Base-by-base conservation (phyloP, 768 basidiomycete genomes). In the Thelephora aurantiotincta region DNA sequence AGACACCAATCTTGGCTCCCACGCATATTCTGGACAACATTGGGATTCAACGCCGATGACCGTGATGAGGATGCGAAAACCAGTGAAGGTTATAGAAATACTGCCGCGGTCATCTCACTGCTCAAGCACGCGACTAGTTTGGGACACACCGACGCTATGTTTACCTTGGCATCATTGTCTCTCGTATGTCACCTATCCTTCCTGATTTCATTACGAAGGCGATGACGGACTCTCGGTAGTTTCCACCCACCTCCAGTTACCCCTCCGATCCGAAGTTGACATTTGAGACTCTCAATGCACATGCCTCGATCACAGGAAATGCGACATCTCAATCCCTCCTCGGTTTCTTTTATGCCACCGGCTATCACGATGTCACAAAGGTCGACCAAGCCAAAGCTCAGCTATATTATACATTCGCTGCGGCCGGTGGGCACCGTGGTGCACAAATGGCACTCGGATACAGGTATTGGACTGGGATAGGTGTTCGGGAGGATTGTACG, bases 391-490 rank as follows among this genome's bases (percentile, higher is more conserved):
- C 81, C 12, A 80, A 80, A 63, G 91, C 93, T 0, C 80, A 94
- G 52, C 70, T 98, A 0, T 86, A 94, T 57, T 91, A 92, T 60
- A 96, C 93, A 0, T 98, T 98, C 56, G 82, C 93, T 3, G 92
- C 90, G 1, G 80, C 92, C 45, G 82, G 84, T 1, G 88, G 84
- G 0, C 76, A 92, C 64, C 79, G 80, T 55, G 83, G 85, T 5
- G 86, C 94, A 0, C 82, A 92, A 60, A 92, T 94, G 88, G 79
- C 90, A 1, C 69, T 98, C 30, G 96, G 82, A 0, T 98, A 94
- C 63, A 77, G 92, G 22, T 82, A 93, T 58, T 98, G 92, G 93
- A 82, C 86, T 35, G 96, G 96, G 1, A 96, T 99, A 49, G 88
- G 93, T 11, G 82, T 90, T 0, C 67, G 78, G 46, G 91, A 97